Evolutionary conservation across 1,139 yeast genomes (phyloP), one percentile per base, ranked within the genome.

Genomic region (Taiozyma sp.): DNA sequence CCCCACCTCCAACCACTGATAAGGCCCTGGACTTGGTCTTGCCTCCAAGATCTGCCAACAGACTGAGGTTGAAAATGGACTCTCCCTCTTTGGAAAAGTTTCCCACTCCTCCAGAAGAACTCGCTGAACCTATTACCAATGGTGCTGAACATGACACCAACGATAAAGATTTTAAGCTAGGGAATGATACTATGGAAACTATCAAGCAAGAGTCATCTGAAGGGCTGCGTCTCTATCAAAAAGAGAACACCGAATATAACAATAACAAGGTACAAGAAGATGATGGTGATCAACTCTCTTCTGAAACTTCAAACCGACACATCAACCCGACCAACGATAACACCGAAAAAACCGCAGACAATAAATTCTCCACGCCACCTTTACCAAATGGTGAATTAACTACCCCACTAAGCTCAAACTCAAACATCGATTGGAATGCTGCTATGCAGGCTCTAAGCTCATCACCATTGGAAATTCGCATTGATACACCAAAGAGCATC

Each of bases 41-140:
- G 2, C 63, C 62, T 7, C 60, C 61, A 29, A 53, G 63, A 42
- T 59, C 63, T 3, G 59, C 59, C 2, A 58, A 60, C 38, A 53
- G 64, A 34, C 41, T 38, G 41, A 38, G 24, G 24, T 8, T 23
- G 7, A 9, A 10, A 4, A 6, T 19, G 9, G 24, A 10, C 8
- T 16, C 41, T 19, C 41, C 41, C 2, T 16, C 24, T 12, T 10
- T 23, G 19, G 41, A 19, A 5, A 38, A 38, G 14, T 22, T 10
- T 7, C 9, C 23, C 14, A 10, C 13, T 8, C 8, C 12, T 13
- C 10, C 9, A 10, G 9, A 32, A 32, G 36, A 32, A 1, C 16
- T 2, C 9, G 8, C n/a, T 32, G 36, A 32, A n/a, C 14, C 16
- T 8, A n/a, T 4, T 14, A 2, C 16, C 6, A 32, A 32, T 32